Evolutionary conservation across 2,329 filamentous ascomycete species (phyloP), one percentile per base, ranked within the genome.

Genomic region (Elsinoe australis): DNA sequence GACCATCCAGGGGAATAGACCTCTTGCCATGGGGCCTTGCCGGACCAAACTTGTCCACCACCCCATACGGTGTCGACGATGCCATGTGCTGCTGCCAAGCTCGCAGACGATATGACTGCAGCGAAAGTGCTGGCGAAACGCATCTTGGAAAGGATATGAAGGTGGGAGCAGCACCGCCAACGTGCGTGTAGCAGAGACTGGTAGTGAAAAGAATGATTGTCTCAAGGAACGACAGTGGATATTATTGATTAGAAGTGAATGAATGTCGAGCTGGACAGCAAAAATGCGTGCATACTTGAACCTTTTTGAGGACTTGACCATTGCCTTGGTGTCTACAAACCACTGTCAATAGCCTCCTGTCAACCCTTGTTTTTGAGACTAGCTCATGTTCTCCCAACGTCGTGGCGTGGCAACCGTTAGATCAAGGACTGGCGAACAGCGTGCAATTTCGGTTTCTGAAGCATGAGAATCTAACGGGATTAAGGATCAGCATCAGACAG

Each of bases 381-480:
- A 47, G 32, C 31, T 18, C 44, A 26, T 32, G 29, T 47, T 47
- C 31, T 12, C 29, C 15, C 19, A 47, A 34, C 29, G 44, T 35
- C 31, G 44, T 26, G 18, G 31, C 44, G 14, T 21, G n/a, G n/a
- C 28, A 17, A 36, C 18, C 29, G 44, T 47, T 47, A 31, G 15
- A 47, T 36, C 17, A 17, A 34, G 32, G 44, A 14, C 32, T 34
- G 21, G 5, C 29, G 44, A 22, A 14, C 9, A 19, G 29, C 9
- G 8, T 5, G 44, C 21, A 47, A 47, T 47, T 34, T 47, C 44
- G 44, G 26, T 26, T 47, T 19, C 44, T 47, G 44, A 47, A 34
- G 32, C 44, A 34, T 14, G 29, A 12, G 21, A 36, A 34, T 26
- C 28, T 12, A 47, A 45, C 10, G 53, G 55, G 45, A 46, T 28